phyloP scores from a whole-genome alignment of 257 asterid genomes.

The Plectranthus barbatus region DNA sequence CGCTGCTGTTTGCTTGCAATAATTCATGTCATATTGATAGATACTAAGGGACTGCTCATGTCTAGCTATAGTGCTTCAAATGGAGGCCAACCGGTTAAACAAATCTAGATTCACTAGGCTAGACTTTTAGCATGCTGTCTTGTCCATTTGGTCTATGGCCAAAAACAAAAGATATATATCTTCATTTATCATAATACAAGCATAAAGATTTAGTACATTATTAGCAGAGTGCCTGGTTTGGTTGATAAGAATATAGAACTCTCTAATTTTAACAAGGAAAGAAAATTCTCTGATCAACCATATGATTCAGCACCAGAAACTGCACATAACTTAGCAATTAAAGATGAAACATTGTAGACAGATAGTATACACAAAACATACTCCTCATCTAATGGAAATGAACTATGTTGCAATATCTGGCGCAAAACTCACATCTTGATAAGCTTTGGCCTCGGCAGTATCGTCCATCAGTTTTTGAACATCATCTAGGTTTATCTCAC shows the following conservation, averaged over 20 bases:
- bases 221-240: no score
- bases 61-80: background rate
- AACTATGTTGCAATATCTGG: no score
- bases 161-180: background rate
- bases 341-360: background rate
- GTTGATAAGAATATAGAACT: no score
- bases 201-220: background rate
- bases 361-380: background rate
- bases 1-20: no score
- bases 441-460: conserved; percentile 95
- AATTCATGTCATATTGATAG: background rate
- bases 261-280: background rate
- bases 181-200: background rate
- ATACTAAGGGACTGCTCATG: background rate
- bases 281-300: background rate
- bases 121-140: background rate
- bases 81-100: background rate
- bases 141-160: background rate
- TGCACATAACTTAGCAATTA: background rate
- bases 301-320: background rate
- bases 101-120: background rate
- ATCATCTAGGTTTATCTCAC: conserved; percentile 82
- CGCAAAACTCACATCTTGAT: conserved; percentile 74
- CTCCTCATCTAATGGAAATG: background rate
- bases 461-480: conserved; percentile 98